phyloP scores from a whole-genome alignment of 1,139 yeast genomes.

The Debaryomyces coudertii region DNA sequence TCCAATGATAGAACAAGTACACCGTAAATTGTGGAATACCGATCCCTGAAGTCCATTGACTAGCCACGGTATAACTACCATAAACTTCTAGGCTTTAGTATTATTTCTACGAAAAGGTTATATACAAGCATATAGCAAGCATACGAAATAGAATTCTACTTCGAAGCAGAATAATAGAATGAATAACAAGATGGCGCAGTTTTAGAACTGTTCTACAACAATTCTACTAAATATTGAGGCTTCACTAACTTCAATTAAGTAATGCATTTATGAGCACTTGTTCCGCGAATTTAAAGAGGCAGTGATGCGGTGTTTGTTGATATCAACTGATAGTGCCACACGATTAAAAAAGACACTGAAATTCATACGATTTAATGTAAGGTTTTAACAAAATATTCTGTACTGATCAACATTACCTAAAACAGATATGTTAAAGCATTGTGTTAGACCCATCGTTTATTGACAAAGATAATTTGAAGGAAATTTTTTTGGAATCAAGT shows the following conservation, averaged over 20 bases:
- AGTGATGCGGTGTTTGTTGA: not conserved
- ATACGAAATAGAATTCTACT: not conserved
- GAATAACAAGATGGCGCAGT: not conserved
- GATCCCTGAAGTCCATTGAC: too few species aligned
- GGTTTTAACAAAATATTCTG: not conserved
- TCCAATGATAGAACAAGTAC: not conserved
- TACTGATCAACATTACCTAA: not conserved
- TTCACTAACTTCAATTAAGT: not conserved
- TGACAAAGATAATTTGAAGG: too few species aligned
- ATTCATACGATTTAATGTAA: not conserved
- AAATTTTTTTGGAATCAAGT: too few species aligned
- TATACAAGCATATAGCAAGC: not conserved
- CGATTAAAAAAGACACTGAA: not conserved
- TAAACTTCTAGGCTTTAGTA: too few species aligned
- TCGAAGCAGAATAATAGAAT: not conserved
- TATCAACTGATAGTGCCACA: not conserved
- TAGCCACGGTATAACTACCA: too few species aligned
- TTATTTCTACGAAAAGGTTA: not conserved
- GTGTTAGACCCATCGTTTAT: not conserved
- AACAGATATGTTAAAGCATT: not conserved
- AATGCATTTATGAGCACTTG: not conserved
- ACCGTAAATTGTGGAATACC: too few species aligned
- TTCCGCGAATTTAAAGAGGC: not conserved
- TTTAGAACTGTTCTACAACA: not conserved
- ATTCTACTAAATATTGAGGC: not conserved